Conservation (phyloP, 1,284 basidiomycete genomes). For the Pseudozyma flocculosa region DNA sequence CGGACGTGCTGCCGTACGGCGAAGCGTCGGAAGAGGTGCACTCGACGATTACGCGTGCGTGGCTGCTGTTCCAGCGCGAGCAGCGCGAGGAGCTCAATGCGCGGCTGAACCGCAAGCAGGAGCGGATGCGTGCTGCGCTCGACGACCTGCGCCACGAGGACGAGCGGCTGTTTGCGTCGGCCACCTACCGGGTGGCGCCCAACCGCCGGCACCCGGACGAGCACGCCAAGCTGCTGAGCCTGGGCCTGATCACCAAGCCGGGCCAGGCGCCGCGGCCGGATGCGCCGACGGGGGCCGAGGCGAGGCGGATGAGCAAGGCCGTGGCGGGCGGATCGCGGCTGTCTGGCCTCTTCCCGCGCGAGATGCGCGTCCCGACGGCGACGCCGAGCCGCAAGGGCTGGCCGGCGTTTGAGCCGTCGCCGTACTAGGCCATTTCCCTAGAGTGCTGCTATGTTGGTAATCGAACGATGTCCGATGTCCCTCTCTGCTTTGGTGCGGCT, state of each 20-base stretch:
- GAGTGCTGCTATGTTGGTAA: too few species aligned
- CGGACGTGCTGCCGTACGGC: slow-evolving; percentile 28
- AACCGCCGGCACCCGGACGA: slow-evolving; percentile 50
- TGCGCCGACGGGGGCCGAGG: slow-evolving; percentile 29
- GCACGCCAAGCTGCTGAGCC: slow-evolving; percentile 32
- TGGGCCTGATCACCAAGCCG: slow-evolving; percentile 37
- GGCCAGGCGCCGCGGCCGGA: slow-evolving; percentile 13
- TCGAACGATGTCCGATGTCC: too few species aligned
- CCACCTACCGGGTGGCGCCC: slow-evolving; percentile 43
- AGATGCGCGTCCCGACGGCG: slow-evolving; percentile 50
- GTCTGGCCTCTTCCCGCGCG: slow-evolving; percentile 52
- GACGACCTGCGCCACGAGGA: slow-evolving; percentile 30
- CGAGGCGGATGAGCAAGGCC: slow-evolving; percentile 36
- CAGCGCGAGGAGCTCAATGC: slow-evolving; percentile 63
- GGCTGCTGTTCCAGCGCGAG: slow-evolving; percentile 77
- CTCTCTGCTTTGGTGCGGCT: too few species aligned
- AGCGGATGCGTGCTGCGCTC: slow-evolving; percentile 44
- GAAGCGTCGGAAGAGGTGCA: slow-evolving; percentile 69
- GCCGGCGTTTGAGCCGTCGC: slow-evolving; percentile 13
- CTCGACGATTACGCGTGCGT: slow-evolving; percentile 89
- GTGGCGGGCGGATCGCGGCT: slow-evolving; percentile 43
- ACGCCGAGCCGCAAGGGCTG: slow-evolving; percentile 47
- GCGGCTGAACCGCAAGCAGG: slow-evolving; percentile 39
- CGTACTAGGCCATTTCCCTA: background rate
- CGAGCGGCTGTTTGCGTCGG: slow-evolving; percentile 34